These are phyloP conservation scores for Pichia thaimueangensis DNA, from an alignment of 805 yeast genomes.

Conservation along the genomic window DNA sequence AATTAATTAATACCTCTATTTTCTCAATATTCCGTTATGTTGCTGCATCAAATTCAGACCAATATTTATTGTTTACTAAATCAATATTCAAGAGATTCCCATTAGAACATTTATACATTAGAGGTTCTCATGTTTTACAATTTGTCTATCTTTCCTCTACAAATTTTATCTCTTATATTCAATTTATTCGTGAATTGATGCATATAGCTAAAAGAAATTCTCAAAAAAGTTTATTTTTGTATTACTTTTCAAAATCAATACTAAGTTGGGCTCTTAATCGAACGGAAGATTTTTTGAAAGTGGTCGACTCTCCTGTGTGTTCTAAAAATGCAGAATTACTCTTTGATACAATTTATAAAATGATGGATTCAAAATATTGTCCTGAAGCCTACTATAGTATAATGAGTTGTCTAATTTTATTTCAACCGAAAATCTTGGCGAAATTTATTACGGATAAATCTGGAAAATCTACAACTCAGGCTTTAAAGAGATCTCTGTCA, in stretches of 20 bases:
- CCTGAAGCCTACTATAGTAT: conserved; percentile 27
- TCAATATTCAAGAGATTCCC: conserved; percentile 26
- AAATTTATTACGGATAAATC: conserved; percentile 21
- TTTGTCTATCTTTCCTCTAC: conserved; percentile 35
- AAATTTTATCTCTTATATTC: conserved; percentile 33
- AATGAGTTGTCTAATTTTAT: conserved; percentile 29
- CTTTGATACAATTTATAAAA: conserved; percentile 31
- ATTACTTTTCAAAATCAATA: conserved; percentile 41
- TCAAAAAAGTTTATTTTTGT: conserved; percentile 39
- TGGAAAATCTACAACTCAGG: conserved; percentile 18
- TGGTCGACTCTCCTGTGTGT: conserved; percentile 13
- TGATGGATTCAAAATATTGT: conserved; percentile 26
- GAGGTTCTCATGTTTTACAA: conserved; percentile 41
- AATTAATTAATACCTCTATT: conserved; percentile 32
- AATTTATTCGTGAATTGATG: conserved; percentile 33
- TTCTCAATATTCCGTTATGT: conserved; percentile 38
- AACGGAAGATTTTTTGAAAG: conserved; percentile 37
- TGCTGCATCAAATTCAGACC: conserved; percentile 45
- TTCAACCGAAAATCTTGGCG: conserved; percentile 29
- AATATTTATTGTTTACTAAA: conserved; percentile 33
- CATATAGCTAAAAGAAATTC: conserved; percentile 36
- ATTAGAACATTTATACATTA: conserved; percentile 33
- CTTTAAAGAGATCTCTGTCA: conserved; percentile 22
- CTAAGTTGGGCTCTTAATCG: conserved; percentile 46
- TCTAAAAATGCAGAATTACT: conserved; percentile 27